Evolutionary conservation across 2,329 filamentous ascomycete genomes (phyloP).

Genomic region (Magnaporthiopsis rhizophila): DNA sequence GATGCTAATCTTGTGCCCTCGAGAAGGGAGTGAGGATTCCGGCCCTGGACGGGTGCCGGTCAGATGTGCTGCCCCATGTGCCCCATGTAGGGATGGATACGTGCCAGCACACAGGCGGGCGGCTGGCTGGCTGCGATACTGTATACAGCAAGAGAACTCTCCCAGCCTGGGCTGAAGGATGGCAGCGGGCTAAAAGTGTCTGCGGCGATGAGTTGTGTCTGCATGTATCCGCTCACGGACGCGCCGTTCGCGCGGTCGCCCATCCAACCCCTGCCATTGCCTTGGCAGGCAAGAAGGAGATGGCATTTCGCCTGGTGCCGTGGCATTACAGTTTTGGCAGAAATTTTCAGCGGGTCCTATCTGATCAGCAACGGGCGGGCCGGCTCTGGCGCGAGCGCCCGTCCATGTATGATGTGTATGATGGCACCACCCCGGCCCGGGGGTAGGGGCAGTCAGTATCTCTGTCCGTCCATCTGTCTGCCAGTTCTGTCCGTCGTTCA

Average conservation of each 20-base stretch:
- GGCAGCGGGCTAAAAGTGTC: background rate
- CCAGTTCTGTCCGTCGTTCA: no score
- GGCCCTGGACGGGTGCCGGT: background rate
- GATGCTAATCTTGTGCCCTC: background rate
- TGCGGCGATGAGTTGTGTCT: background rate
- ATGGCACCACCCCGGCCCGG: background rate
- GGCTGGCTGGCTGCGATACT: background rate
- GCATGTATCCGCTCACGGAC: background rate
- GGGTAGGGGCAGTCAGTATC: background rate
- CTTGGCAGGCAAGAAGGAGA: background rate
- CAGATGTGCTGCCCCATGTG: background rate
- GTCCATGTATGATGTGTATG: background rate
- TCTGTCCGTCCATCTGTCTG: background rate
- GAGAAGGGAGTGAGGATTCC: background rate
- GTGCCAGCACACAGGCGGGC: background rate
- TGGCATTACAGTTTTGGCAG: background rate
- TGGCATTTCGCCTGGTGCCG: background rate
- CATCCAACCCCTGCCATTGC: background rate
- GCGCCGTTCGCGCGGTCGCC: background rate
- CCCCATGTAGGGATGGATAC: background rate
- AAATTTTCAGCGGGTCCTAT: background rate
- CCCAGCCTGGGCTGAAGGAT: background rate
- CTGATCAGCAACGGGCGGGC: background rate
- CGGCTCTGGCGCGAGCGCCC: background rate
- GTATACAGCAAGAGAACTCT: background rate